Evolutionary conservation across 1,284 basidiomycete genomes (phyloP).

Genomic region (Naganishia sp.): DNA sequence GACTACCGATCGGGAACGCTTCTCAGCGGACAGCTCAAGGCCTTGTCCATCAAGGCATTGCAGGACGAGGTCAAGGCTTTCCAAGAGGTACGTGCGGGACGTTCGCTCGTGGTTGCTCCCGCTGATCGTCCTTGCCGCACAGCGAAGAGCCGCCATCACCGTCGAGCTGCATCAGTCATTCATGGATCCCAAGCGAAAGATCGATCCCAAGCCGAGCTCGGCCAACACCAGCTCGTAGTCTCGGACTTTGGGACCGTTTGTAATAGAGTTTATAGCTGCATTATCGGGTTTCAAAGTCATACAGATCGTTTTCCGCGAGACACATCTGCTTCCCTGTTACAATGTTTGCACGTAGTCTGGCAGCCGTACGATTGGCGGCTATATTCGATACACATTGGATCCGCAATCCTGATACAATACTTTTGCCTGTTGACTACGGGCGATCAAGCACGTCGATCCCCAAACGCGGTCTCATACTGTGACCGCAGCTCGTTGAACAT

Average conservation of each 20-base stretch:
- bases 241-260: neutral
- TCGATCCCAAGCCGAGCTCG: constrained; percentile 58
- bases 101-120: neutral
- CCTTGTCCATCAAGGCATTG: constrained; percentile 78
- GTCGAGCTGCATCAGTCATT: constrained; percentile 75
- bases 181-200: constrained; percentile 82
- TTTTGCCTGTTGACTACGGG: neutral
- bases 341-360: neutral
- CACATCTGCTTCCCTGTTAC: constrained; percentile 10
- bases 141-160: constrained; percentile 79
- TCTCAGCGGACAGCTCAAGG: constrained; percentile 90
- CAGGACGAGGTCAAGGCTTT: constrained; percentile 84
- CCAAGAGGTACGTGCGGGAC: constrained; percentile 69
- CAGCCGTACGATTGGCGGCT: too few species aligned
- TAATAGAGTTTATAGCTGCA: constrained; percentile 6
- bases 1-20: constrained; percentile 88
- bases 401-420: neutral
- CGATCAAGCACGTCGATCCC: constrained; percentile 7
- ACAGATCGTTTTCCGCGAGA: neutral
- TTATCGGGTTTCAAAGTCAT: neutral
- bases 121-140: constrained; percentile 31
- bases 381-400: too few species aligned
- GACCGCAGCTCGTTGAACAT: constrained; percentile 26
- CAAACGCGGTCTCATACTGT: constrained; percentile 25
- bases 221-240: constrained; percentile 1